Conservation (phyloP, 768 basidiomycete genomes). For the Tephrocybe sp. region DNA sequence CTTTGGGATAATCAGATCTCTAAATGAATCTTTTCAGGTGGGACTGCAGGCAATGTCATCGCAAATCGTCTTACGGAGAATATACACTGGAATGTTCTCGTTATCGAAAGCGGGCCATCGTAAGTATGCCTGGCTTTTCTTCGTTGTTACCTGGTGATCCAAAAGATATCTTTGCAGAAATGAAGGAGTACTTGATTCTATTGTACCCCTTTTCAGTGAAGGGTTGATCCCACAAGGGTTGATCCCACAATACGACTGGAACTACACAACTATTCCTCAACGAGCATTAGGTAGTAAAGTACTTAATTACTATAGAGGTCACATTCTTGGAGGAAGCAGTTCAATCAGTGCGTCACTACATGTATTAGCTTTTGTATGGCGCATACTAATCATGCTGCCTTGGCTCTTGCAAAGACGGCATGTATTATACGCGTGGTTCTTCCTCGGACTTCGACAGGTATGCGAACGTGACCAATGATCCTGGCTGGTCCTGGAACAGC, state of each 20-base stretch:
- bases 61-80: constrained; percentile 15
- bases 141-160: no score
- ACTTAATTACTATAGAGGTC: constrained; percentile 25
- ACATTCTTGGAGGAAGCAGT: constrained; percentile 31
- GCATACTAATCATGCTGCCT: no score
- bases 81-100: constrained; percentile 3
- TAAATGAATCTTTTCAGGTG: constrained; percentile 6
- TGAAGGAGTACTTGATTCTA: neutral
- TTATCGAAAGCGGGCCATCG: constrained; percentile 13
- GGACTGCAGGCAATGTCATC: constrained; percentile 13
- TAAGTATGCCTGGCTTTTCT: neutral
- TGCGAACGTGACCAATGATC: neutral
- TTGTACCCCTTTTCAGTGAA: neutral
- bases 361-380: no score
- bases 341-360: constrained; percentile 32
- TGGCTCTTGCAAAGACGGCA: no score
- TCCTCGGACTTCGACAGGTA: neutral
- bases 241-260: neutral
- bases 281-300: neutral
- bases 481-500: neutral
- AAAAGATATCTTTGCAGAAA: neutral
- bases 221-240: no score
- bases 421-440: neutral
- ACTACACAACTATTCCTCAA: neutral
- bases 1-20: neutral